Percentiles rank a stretch among this genome's conserved stretches.
Conservation (phyloP, 2,329 filamentous ascomycete species). For the Coniochaeta sp. region DNA sequence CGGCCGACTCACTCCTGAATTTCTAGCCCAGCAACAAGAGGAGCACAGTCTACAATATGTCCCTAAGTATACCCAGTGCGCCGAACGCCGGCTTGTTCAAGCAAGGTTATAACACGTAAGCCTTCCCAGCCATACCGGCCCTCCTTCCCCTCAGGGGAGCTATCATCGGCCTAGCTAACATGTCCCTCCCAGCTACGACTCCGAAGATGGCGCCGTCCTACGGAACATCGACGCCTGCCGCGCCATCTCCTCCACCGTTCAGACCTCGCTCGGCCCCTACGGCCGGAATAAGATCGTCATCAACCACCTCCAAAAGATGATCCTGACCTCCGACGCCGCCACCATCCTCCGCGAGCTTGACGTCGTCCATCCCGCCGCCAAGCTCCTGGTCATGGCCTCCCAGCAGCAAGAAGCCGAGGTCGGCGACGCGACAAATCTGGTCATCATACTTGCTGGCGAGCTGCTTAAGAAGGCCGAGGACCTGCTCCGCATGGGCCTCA, state of each 20-base stretch:
- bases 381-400: slow-evolving; percentile 95
- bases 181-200: slow-evolving; percentile 70
- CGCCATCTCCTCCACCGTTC: slow-evolving; percentile 90
- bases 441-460: slow-evolving; percentile 93
- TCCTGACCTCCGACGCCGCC: slow-evolving; percentile 93
- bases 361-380: slow-evolving; percentile 95
- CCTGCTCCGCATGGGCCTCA: slow-evolving; percentile 89
- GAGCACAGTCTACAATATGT: slow-evolving; percentile 52
- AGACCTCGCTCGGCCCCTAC: slow-evolving; percentile 94
- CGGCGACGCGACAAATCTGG: slow-evolving; percentile 96
- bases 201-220: slow-evolving; percentile 96
- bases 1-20: background rate
- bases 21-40: background rate
- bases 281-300: slow-evolving; percentile 99
- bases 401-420: slow-evolving; percentile 99
- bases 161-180: slow-evolving; percentile 20
- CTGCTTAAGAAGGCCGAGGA: slow-evolving; percentile 96
- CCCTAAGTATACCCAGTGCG: slow-evolving; percentile 89
- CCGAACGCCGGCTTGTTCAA: slow-evolving; percentile 94
- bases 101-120: slow-evolving; percentile 89
- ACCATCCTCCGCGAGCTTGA: slow-evolving; percentile 97
- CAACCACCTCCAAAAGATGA: slow-evolving; percentile 99
- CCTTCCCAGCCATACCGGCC: slow-evolving; percentile 12
- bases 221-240: slow-evolving; percentile 98
- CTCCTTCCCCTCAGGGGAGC: slow-evolving; percentile 6